Evolutionary conservation across 1,284 basidiomycete species (phyloP), one percentile per base, ranked within the genome.

Genomic region (Rhodotorula sp.): DNA sequence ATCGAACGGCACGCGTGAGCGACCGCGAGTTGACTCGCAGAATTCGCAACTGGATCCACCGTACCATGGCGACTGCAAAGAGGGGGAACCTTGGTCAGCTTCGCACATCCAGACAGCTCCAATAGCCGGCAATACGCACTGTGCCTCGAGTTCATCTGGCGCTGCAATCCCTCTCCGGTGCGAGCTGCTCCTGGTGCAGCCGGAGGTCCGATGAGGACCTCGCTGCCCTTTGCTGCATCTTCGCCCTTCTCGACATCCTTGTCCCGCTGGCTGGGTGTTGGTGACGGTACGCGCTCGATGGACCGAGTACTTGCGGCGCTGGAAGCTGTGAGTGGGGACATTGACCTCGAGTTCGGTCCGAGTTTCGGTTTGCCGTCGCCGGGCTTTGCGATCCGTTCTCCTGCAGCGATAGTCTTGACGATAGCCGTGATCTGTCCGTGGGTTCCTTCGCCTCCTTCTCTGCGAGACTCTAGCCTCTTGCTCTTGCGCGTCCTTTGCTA

Each of bases 221-320:
- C 62, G 3, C 23, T 14, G 34, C 23, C 58, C 21, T 20, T 39
- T 26, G 52, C n/a, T 20, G 39, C 10, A 18, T 16, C 58, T 12
- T 26, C 21, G 21, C 49, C 49, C 51, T 62, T 62, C 62, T 62
- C 62, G 62, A 62, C 62, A 31, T 54, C 62, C 62, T 54, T 62
- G 23, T 16, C 49, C 49, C 59, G 51, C 21, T 58, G 56, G 31
- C 56, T 58, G 29, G 56, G 51, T 52, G 51, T 26, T n/a, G 23
- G 18, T 21, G 23, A 14, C 51, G 51, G 23, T 21, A 52, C 12
- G 5, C 51, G 51, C 21, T 52, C 51, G 51, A 52, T 52, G 51
- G 51, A 52, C 51, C 51, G 21, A n/a, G 51, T 21, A 26, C n/a
- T n/a, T n/a, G n/a, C n/a, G n/a, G n/a, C n/a, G n/a, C n/a, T n/a